Base-by-base conservation (phyloP, 2,329 filamentous ascomycete species). In the Sporothrix pseudoabietina region DNA sequence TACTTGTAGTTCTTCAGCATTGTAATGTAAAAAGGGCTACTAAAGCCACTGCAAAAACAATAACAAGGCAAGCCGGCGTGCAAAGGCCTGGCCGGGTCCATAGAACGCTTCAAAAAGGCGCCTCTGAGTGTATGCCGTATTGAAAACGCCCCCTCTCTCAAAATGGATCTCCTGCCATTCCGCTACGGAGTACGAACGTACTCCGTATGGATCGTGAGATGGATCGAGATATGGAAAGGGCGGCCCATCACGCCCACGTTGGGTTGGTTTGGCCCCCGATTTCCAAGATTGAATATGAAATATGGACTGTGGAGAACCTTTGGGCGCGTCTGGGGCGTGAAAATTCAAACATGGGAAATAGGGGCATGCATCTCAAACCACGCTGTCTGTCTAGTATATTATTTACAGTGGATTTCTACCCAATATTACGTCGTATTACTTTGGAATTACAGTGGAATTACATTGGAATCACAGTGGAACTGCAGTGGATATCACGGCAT, bases 251-350 rank as follows among this genome's bases (percentile, higher is more conserved):
- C 35, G 35, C 35, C 35, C 35, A 35, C 35, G 4, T 16, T 49
- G 44, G 44, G 44, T 16, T 16, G 12, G 35, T 44, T 44, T 32
- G 16, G 35, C 59, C 59, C 16, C 19, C 19, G 22, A 22, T 49
- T 41, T 63, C 59, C 59, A 35, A 52, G 44, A 35, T 52, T 26
- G 32, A 68, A 52, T 68, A 68, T 52, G 44, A 52, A 52, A 52
- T 68, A 52, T 35, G 44, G 44, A 10, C 26, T 52, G 47, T 52
- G 47, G 65, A 68, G 47, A 35, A 54, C 19, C 14, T 49, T 66
- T 30, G 39, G 22, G 52, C n/a, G n/a, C n/a, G n/a, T n/a, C n/a
- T n/a, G n/a, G n/a, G n/a, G n/a, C 52, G 19, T 55, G 22, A 22
- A 65, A 30, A 26, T 7, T 63, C 57, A 30, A 66, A 47, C n/a